Conservation (phyloP, 129 eudicot genomes). For the Flaveria bidentis region DNA sequence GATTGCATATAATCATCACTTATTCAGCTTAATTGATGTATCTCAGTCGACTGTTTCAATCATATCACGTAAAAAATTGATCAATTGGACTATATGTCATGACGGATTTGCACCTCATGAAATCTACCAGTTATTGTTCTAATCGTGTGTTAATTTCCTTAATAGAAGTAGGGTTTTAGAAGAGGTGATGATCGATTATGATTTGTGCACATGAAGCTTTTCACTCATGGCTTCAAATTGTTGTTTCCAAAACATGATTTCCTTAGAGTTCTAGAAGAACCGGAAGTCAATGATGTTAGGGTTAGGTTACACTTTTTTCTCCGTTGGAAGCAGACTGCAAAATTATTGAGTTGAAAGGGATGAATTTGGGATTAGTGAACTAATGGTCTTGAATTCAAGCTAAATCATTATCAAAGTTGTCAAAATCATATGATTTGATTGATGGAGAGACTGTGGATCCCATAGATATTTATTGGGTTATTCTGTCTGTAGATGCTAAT, state of each 20-base stretch:
- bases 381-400: neutral
- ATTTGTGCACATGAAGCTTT: too few relatives aligned
- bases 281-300: slow-evolving; percentile 18
- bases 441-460: slow-evolving; percentile 10
- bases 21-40: slow-evolving; percentile 3
- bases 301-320: slow-evolving; percentile 25
- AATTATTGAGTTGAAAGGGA: neutral
- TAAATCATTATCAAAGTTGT: slow-evolving; percentile 2
- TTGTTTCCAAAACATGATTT: too few relatives aligned
- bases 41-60: slow-evolving; percentile 4
- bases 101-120: too few relatives aligned
- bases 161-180: too few relatives aligned
- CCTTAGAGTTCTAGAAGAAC: neutral
- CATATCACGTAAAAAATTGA: neutral
- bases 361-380: slow-evolving; percentile 3
- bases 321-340: neutral
- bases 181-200: too few relatives aligned
- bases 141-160: too few relatives aligned
- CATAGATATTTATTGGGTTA: neutral
- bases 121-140: neutral
- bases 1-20: neutral
- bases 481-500: neutral
- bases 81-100: too few relatives aligned
- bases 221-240: too few relatives aligned
- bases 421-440: slow-evolving; percentile 30